Evolutionary conservation across 164 flowering plant genomes (phyloP).

Genomic region (Piper longum): DNA sequence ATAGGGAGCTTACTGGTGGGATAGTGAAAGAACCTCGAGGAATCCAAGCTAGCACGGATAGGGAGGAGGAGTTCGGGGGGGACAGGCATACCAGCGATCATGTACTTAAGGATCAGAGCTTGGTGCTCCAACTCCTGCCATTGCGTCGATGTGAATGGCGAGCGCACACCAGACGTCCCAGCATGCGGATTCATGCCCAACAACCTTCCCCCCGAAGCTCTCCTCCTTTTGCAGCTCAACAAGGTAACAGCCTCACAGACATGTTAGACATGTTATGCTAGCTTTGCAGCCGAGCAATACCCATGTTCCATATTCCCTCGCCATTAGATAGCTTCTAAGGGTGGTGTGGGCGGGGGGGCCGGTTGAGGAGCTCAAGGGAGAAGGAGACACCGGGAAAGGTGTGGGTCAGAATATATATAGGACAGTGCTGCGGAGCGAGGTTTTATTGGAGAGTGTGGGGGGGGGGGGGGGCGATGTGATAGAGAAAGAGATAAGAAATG

Average conservation of each 20-base stretch:
- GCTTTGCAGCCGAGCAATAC: conserved; percentile 8
- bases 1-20: conserved; percentile 23
- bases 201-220: conserved; percentile 2
- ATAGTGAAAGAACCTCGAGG: conserved; percentile 32
- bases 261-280: conserved; percentile 12
- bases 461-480: background rate
- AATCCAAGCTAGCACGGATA: conserved; percentile 31
- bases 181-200: conserved; percentile 4
- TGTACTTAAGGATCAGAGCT: conserved; percentile 49
- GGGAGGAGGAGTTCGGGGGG: conserved; percentile 47
- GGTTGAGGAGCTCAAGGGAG: background rate
- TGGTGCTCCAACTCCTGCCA: conserved; percentile 73
- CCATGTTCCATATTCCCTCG: conserved; percentile 9
- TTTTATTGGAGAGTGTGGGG: background rate
- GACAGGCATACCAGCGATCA: conserved; percentile 45
- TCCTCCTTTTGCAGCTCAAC: conserved; percentile 1
- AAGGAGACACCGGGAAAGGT: background rate
- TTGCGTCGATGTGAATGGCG: conserved; percentile 48
- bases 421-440: background rate
- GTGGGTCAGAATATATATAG: background rate
- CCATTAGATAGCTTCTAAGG: background rate
- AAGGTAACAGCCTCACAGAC: no score
- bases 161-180: conserved; percentile 15
- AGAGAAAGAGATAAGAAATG: background rate
- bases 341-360: background rate